These are phyloP conservation scores for Microcyclospora pomicola DNA, from an alignment of 2,329 filamentous ascomycete genomes.

Conservation along the genomic window DNA sequence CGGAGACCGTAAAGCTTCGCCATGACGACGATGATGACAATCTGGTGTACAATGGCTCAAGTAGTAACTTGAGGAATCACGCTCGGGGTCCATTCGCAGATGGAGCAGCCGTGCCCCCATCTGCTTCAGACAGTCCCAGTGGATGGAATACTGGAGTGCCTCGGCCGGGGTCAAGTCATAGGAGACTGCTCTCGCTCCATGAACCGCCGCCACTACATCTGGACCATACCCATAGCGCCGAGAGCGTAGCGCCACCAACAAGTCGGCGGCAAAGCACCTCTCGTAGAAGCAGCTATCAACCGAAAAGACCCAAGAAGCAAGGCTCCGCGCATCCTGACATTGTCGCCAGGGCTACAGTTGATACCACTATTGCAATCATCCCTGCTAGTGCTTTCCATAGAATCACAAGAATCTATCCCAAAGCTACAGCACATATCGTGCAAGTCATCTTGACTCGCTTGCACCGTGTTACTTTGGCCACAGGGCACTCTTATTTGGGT, in stretches of 20 bases:
- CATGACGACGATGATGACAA: constrained; percentile 51
- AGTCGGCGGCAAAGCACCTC: constrained; percentile 14
- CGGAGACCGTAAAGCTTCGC: constrained; percentile 76
- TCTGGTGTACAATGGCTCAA: constrained; percentile 8
- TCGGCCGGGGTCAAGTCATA: constrained; percentile 15
- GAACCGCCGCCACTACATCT: constrained; percentile 19
- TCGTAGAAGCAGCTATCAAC: constrained; percentile 5
- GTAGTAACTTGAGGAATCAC: constrained; percentile 12
- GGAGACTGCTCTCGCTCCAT: constrained; percentile 7
- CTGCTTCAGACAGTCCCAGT: constrained; percentile 13
- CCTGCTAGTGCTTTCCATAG: constrained; percentile 90
- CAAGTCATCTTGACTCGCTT: constrained; percentile 92
- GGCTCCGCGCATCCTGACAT: constrained; percentile 92
- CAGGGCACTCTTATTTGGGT: constrained; percentile 87
- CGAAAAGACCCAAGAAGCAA: constrained; percentile 25
- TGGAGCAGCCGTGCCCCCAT: constrained; percentile 12
- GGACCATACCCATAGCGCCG: constrained; percentile 11
- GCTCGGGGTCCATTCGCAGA: constrained; percentile 12
- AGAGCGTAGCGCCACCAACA: not conserved
- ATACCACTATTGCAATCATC: constrained; percentile 97
- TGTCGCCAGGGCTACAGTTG: constrained; percentile 85
- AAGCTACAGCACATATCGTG: constrained; percentile 91
- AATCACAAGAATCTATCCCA: constrained; percentile 84
- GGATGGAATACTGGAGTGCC: constrained; percentile 11
- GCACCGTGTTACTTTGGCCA: constrained; percentile 85